phyloP scores from a whole-genome alignment of 2,329 filamentous ascomycete genomes.

The Metarhizium robertsii region DNA sequence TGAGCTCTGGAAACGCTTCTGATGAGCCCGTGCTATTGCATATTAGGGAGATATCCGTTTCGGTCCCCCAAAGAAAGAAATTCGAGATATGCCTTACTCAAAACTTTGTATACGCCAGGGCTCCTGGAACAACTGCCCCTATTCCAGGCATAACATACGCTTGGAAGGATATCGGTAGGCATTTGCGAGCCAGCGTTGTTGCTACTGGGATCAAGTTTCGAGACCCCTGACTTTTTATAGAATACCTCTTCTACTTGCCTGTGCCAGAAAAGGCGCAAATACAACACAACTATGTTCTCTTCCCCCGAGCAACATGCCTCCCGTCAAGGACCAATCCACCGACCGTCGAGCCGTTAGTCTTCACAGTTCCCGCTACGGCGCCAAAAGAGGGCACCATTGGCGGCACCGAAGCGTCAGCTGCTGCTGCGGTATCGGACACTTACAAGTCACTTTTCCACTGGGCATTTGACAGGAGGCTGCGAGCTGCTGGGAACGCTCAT shows the following conservation, averaged over 20 bases:
- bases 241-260: slow-evolving; percentile 54
- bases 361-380: slow-evolving; percentile 50
- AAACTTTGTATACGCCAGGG: slow-evolving; percentile 48
- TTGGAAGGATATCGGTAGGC: slow-evolving; percentile 53
- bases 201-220: neutral
- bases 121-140: slow-evolving; percentile 40
- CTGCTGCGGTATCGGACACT: slow-evolving; percentile 46
- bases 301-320: slow-evolving; percentile 46
- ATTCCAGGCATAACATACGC: slow-evolving; percentile 46
- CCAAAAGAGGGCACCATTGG: slow-evolving; percentile 51
- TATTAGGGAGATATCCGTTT: slow-evolving; percentile 58
- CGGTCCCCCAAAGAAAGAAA: slow-evolving; percentile 59
- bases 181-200: neutral
- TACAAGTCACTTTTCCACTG: slow-evolving; percentile 52
- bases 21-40: slow-evolving; percentile 46
- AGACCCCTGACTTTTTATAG: slow-evolving; percentile 24
- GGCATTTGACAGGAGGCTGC: slow-evolving; percentile 45
- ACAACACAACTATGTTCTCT: slow-evolving; percentile 57
- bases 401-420: slow-evolving; percentile 39
- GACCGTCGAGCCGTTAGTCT: slow-evolving; percentile 49
- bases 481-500: slow-evolving; percentile 35
- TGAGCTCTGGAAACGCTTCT: slow-evolving; percentile 23
- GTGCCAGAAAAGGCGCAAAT: slow-evolving; percentile 57
- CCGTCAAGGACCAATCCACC: slow-evolving; percentile 35
- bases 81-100: slow-evolving; percentile 55